These are phyloP conservation scores for Sechiopsis laciniata DNA, from an alignment of 306 rosid species.

Conservation along the genomic window DNA sequence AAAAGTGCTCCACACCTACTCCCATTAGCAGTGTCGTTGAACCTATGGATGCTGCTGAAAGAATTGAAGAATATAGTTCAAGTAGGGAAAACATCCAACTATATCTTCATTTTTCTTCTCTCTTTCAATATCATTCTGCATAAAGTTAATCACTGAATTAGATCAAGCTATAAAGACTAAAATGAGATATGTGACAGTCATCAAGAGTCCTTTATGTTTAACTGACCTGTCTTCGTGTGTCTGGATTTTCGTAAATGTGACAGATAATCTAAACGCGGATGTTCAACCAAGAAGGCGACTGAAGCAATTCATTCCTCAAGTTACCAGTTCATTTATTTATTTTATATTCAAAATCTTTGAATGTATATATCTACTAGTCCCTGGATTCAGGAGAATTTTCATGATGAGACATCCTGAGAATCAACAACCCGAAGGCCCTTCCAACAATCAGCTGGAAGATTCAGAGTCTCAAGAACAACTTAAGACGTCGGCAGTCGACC, in stretches of 20 bases:
- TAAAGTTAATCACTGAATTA: neutral
- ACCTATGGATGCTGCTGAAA: conserved; percentile 37
- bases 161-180: neutral
- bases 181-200: no score
- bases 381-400: conserved; percentile 40
- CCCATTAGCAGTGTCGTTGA: conserved; percentile 34
- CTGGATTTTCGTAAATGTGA: conserved; percentile 3
- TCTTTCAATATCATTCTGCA: neutral
- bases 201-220: conserved; percentile 21
- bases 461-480: conserved; percentile 43
- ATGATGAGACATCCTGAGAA: conserved; percentile 26
- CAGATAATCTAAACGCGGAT: conserved; percentile 47
- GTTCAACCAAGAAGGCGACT: conserved; percentile 35
- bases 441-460: conserved; percentile 30
- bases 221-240: conserved; percentile 26
- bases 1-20: conserved; percentile 34
- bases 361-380: conserved; percentile 46
- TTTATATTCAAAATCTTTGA: conserved; percentile 45
- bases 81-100: conserved; percentile 34
- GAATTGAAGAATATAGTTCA: conserved; percentile 38
- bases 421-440: conserved; percentile 27
- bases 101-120: neutral
- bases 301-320: conserved; percentile 36
- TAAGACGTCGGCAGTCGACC: conserved; percentile 39
- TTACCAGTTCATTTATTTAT: conserved; percentile 37